phyloP scores from a whole-genome alignment of 495 filamentous ascomycete species.

The Astrothelium subdiscretum region DNA sequence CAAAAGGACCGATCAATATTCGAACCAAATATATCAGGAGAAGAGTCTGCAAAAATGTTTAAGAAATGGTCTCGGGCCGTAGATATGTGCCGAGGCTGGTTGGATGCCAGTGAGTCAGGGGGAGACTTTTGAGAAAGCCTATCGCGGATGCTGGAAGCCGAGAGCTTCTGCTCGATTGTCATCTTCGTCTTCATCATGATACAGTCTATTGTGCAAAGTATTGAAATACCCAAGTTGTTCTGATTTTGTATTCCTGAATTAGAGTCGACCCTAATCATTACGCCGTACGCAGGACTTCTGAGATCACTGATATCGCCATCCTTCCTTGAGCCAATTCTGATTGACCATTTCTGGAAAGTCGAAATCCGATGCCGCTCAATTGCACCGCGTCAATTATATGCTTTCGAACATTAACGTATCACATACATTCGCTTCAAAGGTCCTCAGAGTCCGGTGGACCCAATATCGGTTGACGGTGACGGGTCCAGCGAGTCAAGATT shows the following conservation, averaged over 20 bases:
- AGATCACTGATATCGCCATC: too few relatives aligned
- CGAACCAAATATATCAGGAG: constrained; percentile 47
- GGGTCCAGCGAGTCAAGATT: neutral
- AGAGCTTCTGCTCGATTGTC: neutral
- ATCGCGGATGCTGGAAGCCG: neutral
- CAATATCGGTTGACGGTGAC: neutral
- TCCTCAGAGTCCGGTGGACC: too few relatives aligned
- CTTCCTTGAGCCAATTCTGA: too few relatives aligned
- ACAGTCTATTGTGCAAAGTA: neutral
- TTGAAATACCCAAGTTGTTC: neutral
- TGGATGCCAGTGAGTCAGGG: constrained; percentile 37
- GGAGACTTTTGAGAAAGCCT: constrained; percentile 19
- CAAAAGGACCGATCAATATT: constrained; percentile 64
- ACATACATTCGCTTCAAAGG: too few relatives aligned
- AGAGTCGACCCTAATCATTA: neutral
- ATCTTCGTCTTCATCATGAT: neutral
- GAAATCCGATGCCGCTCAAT: neutral
- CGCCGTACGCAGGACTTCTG: too few relatives aligned
- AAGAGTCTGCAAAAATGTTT: constrained; percentile 57
- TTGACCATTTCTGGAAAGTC: too few relatives aligned
- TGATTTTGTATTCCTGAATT: neutral
- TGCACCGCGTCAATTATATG: neutral
- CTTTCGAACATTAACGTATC: neutral
- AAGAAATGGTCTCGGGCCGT: constrained; percentile 76
- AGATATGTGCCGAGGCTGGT: constrained; percentile 82